Evolutionary conservation across 139 green algal genomes (phyloP), one percentile per base, ranked within the genome.

Genomic region (Haematococcus sp.): DNA sequence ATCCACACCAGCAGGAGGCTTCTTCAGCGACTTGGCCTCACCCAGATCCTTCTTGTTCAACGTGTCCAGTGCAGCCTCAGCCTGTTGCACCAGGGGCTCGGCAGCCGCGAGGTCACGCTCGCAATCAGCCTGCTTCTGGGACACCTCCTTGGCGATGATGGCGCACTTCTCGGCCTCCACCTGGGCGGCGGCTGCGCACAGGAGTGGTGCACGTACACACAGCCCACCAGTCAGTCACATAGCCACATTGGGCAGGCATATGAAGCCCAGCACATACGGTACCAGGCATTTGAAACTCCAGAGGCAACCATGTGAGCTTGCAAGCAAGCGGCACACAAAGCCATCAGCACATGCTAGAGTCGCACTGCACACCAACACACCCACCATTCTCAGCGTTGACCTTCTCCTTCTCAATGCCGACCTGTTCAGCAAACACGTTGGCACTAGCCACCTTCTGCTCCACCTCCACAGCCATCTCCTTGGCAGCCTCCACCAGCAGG

Each of bases 41-140:
- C 91, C 91, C 70, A 91, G 52, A 55, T 93, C 86, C 40, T 97
- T 97, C 82, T 96, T 96, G 82, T 94, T 95, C 20, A 97, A 84
- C 0, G 92, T 96, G 83, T 97, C 86, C 74, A 97, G 81, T 4
- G 92, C 92, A 28, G 88, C 91, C 78, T 93, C 88, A 15, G 92
- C 92, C 74, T 93, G 81, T 27, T 35, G 83, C 52, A 97, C 90
- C 40, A 96, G 86, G 17, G 92, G 92, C 90, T 95, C 90, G 17
- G 92, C 92, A 20, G 88, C 90, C 0, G 90, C 92, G 49, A 97
- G 87, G 65, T 97, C 92, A 16, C 31, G 58, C 86, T 97, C 89
- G 68, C 89, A 94, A 15, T 64, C 81, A 9, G 85, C 79, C 74
- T 95, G 90, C 86, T 95, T 94, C 79, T 91, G 83, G 9, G 84